Base-by-base conservation (phyloP, 2,329 filamentous ascomycete genomes). In the Raffaelea ambrosiae region DNA sequence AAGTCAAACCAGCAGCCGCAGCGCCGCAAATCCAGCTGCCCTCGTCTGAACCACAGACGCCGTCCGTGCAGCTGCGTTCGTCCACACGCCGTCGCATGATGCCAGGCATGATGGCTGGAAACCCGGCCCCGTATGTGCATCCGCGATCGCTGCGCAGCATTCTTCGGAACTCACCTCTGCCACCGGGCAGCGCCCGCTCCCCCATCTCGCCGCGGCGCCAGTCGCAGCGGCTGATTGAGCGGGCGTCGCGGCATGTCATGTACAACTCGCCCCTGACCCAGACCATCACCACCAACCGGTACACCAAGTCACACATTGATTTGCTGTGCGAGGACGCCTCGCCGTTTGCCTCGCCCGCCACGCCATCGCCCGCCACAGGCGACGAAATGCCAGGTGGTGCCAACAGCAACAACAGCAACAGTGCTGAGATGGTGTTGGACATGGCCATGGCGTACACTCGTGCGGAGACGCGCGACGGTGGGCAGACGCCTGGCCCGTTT, bases 111-210 rank as follows among this genome's bases (percentile, higher is more conserved):
- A 49, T 53, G 50, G 59, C 16, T 55, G 58, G 11, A 49, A 51
- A 19, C 44, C 53, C 31, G 21, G 65, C 72, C 3, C 80, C 80
- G 2, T 83, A 84, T 56, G 74, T 67, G 2, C 79, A 79, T 52
- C 74, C 79, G 31, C 71, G 72, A 48, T 67, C 69, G 39, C 71
- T 83, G 10, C 79, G 76, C 59, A 82, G 78, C 61, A 84, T 84
- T 56, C 70, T 84, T 20, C 75, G 79, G 46, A 84, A 84, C 66
- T 84, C 80, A 4, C 80, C 80, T 18, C 67, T 83, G 7, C 77
- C 78, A 19, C 74, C 76, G 1, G 62, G 67, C 3, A 74, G 64
- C 19, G 68, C 73, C 3, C 65, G 66, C 29, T 72, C 74, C 9
- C 74, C 76, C 1, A 62, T 67, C 5, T 79, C 77, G 1, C 73